Base-by-base conservation (phyloP, 768 basidiomycete genomes). In the Plicaturopsis crispa region DNA sequence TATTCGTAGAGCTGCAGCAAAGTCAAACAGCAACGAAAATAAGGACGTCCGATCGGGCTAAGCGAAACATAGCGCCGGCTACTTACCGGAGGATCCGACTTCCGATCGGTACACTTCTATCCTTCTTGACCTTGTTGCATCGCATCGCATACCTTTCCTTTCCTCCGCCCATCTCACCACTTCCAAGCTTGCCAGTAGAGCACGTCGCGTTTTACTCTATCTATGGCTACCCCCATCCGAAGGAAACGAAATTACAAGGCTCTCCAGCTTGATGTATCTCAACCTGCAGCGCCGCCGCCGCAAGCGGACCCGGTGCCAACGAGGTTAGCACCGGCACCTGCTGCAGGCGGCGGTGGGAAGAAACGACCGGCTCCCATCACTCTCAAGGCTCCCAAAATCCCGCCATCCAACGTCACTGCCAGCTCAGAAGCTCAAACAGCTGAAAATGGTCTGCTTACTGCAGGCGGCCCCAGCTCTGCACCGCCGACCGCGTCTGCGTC, bases 241-340 rank as follows among this genome's bases (percentile, higher is more conserved):
- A 88, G 89, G 72, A 92, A 92, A 60, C 80, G 89, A 45, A 92
- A 92, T 57, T 90, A 89, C 74, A 91, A 89, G 62, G 79, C 73
- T 26, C 74, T 92, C 6, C 78, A 82, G 63, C 78, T 92, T 55
- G 70, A 75, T 48, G 78, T 82, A 41, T 45, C 70, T 32, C 60
- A 62, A 33, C 56, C 70, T 16, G 48, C 64, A 28, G 41, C 55
- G n/a, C 55, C 69, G 2, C 54, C 66, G 4, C 44, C 61, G 16
- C 61, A 69, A 37, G 59, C 20, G 41, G 62, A 66, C 40, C 66
- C 69, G 30, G 59, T 73, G 35, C 61, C 75, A 13, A 65, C 66
- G 12, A 67, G 76, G 36, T 64, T 59, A 35, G 72, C 75, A 21
- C 71, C 70, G 10, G 59, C 46, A 14, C n/a, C n/a, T n/a, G n/a